Base-by-base conservation (phyloP, 140 eudicot species). In the Cichorium intybus region DNA sequence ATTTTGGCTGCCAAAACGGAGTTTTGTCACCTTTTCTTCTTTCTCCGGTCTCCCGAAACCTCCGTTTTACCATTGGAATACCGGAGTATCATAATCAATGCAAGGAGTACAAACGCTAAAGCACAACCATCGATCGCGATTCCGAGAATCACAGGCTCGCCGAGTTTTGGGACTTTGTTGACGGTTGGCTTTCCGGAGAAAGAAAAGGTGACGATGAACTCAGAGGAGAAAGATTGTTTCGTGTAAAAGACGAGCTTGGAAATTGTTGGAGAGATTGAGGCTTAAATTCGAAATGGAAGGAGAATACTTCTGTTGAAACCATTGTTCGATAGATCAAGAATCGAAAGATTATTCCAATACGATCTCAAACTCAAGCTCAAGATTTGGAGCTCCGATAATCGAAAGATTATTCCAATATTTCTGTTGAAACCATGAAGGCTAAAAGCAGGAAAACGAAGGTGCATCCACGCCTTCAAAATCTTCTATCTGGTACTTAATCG, bases 341-440 rank as follows among this genome's bases (percentile, higher is more conserved):
- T 74, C 1, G 89, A 68, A 9, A 93, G 89, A 62, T 80, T 79
- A 33, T 64, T 74, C 97, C 95, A 93, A 54, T 74, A 74, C 0
- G 95, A 70, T 45, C 88, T 93, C 1, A 84, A 82, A 64, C 97
- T 83, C 62, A 93, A 31, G 68, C 86, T 88, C 84, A 93, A 82
- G 77, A 79, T 77, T 76, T 88, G 85, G 39, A 93, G 84, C 11
- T 55, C 82, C 0, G 95, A 61, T 55, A 93, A 70, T 3, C 82
- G 85, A 66, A 60, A 93, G 84, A 31, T 97, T 88, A 72, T 93
- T 77, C 0, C 60, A 34, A 7, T 90, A 95, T n/a, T n/a, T n/a
- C n/a, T n/a, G 21, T 83, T 75, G 5, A 71, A 68, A 68, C 97
- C 97, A 2, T 66, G 83, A 45, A 93, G 72, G 8, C 97, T 92